phyloP scores from a whole-genome alignment of 2,329 filamentous ascomycete species.

The Phoma herbarum region DNA sequence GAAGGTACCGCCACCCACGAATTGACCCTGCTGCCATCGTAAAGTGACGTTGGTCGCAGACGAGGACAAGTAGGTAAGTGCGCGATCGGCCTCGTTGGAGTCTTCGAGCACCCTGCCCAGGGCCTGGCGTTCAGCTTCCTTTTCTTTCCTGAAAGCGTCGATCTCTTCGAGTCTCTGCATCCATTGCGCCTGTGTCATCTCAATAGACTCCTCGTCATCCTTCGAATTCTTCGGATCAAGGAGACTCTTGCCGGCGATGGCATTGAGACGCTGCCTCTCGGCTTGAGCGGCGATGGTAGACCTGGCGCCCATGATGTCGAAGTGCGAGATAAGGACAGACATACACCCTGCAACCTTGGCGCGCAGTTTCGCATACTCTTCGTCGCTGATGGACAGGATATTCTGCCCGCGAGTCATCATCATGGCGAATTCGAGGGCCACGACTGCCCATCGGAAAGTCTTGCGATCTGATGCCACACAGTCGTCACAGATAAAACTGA shows the following conservation, averaged over 20 bases:
- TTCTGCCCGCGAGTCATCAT: constrained; percentile 94
- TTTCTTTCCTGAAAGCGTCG: constrained; percentile 79
- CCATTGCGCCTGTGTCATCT: constrained; percentile 77
- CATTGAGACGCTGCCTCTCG: constrained; percentile 87
- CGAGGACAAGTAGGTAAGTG: constrained; percentile 90
- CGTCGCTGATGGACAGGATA: constrained; percentile 87
- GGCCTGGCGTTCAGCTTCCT: constrained; percentile 84
- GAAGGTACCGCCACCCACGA: constrained; percentile 95
- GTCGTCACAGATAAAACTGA: constrained; percentile 97
- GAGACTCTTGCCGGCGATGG: constrained; percentile 76
- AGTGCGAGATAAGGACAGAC: constrained; percentile 96
- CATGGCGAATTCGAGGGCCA: constrained; percentile 96
- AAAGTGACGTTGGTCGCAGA: constrained; percentile 94
- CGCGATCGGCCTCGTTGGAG: constrained; percentile 94
- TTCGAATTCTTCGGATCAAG: constrained; percentile 77
- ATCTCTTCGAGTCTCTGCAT: constrained; percentile 76
- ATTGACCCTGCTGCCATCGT: constrained; percentile 98
- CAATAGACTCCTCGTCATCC: constrained; percentile 86
- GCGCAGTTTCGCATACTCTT: constrained; percentile 83
- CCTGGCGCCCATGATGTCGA: constrained; percentile 97
- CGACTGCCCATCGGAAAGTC: constrained; percentile 96
- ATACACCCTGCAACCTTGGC: constrained; percentile 96
- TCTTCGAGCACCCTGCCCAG: constrained; percentile 92
- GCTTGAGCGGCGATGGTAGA: constrained; percentile 93
- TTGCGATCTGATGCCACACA: constrained; percentile 93